These are phyloP conservation scores for Rhizopus stolonifer DNA, from an alignment of 371 early-diverging fungal genomes.

Conservation along the genomic window DNA sequence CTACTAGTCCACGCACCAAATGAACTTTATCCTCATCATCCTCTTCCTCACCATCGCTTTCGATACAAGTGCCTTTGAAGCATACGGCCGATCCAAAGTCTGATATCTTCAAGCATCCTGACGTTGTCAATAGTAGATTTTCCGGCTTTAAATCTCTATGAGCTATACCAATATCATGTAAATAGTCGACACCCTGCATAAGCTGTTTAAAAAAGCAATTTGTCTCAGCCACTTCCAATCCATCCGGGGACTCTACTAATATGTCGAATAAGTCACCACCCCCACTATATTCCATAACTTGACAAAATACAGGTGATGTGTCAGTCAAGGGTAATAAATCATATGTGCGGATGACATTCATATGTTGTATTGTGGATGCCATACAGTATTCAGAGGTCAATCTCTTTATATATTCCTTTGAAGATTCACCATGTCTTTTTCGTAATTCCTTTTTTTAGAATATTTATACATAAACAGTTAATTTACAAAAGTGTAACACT, in stretches of 20 bases:
- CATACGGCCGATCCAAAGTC: conserved; percentile 80
- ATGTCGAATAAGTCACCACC: conserved; percentile 65
- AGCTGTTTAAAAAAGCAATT: conserved; percentile 65
- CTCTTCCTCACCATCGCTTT: conserved; percentile 16
- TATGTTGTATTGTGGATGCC: conserved; percentile 57
- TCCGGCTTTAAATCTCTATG: conserved; percentile 86
- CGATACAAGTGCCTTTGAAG: conserved; percentile 41
- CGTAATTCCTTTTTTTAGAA: conserved; percentile 61
- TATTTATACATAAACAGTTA: not conserved
- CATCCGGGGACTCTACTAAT: conserved; percentile 44
- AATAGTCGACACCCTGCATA: conserved; percentile 60
- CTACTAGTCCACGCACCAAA: conserved; percentile 38
- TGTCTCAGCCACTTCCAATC: conserved; percentile 42
- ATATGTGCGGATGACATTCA: conserved; percentile 63
- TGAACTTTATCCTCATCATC: conserved; percentile 20
- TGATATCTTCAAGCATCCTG: conserved; percentile 84
- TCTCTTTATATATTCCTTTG: conserved; percentile 61
- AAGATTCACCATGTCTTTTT: conserved; percentile 51
- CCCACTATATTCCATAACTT: conserved; percentile 73
- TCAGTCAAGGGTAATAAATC: conserved; percentile 63
- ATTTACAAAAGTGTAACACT: not conserved
- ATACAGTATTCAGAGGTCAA: conserved; percentile 71
- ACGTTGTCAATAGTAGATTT: conserved; percentile 71
- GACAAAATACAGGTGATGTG: conserved; percentile 55
- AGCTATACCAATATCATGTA: conserved; percentile 68